Percentiles rank a stretch among this genome's conserved stretches.
These are phyloP conservation scores for Candida mesenterica DNA, from an alignment of 1,139 yeast species.

Conservation along the genomic window DNA sequence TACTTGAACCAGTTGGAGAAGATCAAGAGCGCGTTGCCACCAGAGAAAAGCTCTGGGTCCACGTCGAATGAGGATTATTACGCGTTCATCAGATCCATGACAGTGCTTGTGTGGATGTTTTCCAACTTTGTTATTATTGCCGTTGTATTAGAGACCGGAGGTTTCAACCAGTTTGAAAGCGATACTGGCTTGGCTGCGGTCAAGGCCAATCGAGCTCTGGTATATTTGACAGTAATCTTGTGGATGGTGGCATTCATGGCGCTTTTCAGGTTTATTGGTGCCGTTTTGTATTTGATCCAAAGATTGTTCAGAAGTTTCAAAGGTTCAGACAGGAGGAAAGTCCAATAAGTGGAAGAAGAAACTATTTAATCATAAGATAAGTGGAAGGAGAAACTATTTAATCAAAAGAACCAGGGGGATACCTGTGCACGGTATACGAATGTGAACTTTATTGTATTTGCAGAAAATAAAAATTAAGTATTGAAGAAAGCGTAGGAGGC, in stretches of 20 bases:
- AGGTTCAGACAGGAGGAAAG: conserved; percentile 10
- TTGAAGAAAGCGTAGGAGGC: too few species aligned
- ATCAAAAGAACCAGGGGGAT: too few species aligned
- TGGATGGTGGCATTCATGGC: conserved; percentile 87
- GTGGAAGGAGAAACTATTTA: too few species aligned
- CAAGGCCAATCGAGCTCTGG: conserved; percentile 29
- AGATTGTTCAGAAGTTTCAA: conserved; percentile 22
- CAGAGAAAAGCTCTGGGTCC: conserved; percentile 33
- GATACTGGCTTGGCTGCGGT: conserved; percentile 11
- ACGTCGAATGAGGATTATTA: conserved; percentile 63
- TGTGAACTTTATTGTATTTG: too few species aligned
- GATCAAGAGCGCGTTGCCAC: conserved; percentile 44
- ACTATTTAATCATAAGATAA: too few species aligned
- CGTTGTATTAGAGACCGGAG: conserved; percentile 69
- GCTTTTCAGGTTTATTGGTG: conserved; percentile 68
- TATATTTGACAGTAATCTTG: conserved; percentile 68
- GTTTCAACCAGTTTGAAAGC: conserved; percentile 41
- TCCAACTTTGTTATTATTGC: conserved; percentile 72
- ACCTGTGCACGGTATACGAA: too few species aligned
- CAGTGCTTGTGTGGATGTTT: conserved; percentile 77
- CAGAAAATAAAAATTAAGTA: too few species aligned
- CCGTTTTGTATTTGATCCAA: conserved; percentile 54
- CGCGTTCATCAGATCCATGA: conserved; percentile 77
- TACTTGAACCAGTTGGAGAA: conserved; percentile 63
- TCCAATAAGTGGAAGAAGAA: too few species aligned